phyloP scores from a whole-genome alignment of 176 grass and related monocot species.

The Guadua angustifolia region DNA sequence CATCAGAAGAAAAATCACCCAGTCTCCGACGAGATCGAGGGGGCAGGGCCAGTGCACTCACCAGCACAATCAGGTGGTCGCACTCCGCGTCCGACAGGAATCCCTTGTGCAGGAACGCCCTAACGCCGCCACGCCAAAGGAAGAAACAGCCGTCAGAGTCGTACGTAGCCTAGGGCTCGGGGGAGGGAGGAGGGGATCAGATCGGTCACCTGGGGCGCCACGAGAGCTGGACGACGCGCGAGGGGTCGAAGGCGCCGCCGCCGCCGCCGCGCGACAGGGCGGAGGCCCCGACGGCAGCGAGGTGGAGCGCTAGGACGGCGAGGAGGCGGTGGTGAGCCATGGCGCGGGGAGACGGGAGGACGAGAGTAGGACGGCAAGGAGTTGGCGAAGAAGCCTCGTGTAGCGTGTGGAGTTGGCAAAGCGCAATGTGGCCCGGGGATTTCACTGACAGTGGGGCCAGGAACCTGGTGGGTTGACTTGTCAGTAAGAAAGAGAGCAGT shows the following conservation, averaged over 20 bases:
- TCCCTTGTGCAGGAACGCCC: conserved; percentile 87
- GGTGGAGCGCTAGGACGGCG: conserved; percentile 31
- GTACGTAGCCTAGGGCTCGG: not conserved
- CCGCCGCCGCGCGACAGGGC: conserved; percentile 7
- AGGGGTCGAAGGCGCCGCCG: conserved; percentile 58
- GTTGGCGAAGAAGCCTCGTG: not conserved
- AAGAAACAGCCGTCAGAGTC: conserved; percentile 18
- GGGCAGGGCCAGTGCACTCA: conserved; percentile 30
- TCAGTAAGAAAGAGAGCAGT: not conserved
- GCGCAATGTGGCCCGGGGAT: not conserved
- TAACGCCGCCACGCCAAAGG: not conserved
- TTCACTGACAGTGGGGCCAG: not conserved
- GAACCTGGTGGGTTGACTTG: not conserved
- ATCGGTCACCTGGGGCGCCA: conserved; percentile 73
- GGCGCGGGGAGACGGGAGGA: conserved; percentile 34
- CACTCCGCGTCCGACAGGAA: conserved; percentile 78
- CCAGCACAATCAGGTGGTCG: conserved; percentile 77
- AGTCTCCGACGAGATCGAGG: conserved; percentile 23
- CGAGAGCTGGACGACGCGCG: conserved; percentile 75
- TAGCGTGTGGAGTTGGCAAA: not conserved
- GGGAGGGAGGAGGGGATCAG: conserved; percentile 27
- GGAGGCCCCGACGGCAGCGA: not conserved
- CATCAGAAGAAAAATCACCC: not conserved
- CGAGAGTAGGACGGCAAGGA: not conserved
- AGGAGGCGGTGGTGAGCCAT: conserved; percentile 45